Conservation (phyloP, 2,329 filamentous ascomycete species). For the Sarocladium kiliense region DNA sequence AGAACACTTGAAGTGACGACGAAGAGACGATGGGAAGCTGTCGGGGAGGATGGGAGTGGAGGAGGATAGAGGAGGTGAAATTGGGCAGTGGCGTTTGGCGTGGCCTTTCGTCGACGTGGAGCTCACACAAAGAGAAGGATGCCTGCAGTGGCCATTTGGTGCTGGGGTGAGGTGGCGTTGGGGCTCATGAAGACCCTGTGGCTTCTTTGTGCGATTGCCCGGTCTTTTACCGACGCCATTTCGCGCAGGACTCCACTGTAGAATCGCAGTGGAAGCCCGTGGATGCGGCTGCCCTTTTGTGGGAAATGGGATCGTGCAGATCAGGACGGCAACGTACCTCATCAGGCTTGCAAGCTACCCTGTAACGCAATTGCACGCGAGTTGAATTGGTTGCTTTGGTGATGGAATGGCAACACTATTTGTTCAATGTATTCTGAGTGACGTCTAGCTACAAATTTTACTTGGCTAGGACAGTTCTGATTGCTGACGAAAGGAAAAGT, state of each 20-base stretch:
- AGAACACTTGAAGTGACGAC: conserved; percentile 10
- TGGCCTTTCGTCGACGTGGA: conserved; percentile 9
- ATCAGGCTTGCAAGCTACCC: too few relatives aligned
- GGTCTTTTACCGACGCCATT: conserved; percentile 4
- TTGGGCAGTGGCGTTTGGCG: not conserved
- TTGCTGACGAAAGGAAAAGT: too few relatives aligned
- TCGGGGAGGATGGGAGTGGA: not conserved
- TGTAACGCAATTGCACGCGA: too few relatives aligned
- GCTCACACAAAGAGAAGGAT: not conserved
- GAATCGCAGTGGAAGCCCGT: conserved; percentile 5
- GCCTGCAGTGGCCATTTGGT: not conserved
- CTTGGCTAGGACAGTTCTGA: too few relatives aligned
- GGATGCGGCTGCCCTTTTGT: not conserved
- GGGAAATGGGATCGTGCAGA: too few relatives aligned
- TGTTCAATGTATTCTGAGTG: too few relatives aligned
- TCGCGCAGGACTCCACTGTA: conserved; percentile 2
- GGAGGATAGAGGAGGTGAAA: conserved; percentile 9
- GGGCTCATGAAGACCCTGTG: not conserved
- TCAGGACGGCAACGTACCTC: too few relatives aligned
- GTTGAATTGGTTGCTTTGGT: too few relatives aligned
- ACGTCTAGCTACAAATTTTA: too few relatives aligned
- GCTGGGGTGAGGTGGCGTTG: not conserved
- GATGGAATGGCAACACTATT: too few relatives aligned
- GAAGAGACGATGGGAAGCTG: not conserved
- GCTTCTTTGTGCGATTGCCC: not conserved